Percentiles rank a stretch among this genome's conserved stretches.
phyloP scores from a whole-genome alignment of 306 rosid species.

The Corylus heterophylla region DNA sequence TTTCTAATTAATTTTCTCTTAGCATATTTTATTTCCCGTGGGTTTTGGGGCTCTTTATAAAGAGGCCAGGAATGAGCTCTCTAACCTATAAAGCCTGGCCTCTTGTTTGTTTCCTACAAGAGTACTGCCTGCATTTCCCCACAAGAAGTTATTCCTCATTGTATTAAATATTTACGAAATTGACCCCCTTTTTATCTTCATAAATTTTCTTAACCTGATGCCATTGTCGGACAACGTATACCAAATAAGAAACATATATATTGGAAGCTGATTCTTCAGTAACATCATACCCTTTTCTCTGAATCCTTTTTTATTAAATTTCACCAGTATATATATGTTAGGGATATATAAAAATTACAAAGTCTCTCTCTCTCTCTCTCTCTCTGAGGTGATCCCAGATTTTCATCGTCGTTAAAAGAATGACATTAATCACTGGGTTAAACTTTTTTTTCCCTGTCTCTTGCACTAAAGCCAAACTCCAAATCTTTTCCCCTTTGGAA shows the following conservation, averaged over 20 bases:
- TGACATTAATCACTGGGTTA: neutral
- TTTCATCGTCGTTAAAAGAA: neutral
- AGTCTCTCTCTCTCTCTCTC: neutral
- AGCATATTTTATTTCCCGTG: slow-evolving; percentile 7
- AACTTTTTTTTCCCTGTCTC: neutral
- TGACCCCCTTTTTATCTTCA: slow-evolving; percentile 21
- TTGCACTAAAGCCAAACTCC: neutral
- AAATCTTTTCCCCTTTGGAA: neutral
- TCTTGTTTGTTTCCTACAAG: slow-evolving; percentile 41
- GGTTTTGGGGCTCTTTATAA: slow-evolving; percentile 25
- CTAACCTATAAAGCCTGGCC: slow-evolving; percentile 16
- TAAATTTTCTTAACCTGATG: no score
- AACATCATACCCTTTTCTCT: no score
- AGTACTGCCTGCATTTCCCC: slow-evolving; percentile 27
- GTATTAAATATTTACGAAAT: slow-evolving; percentile 27
- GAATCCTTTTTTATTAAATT: no score
- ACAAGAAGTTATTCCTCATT: slow-evolving; percentile 25
- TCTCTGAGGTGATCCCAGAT: neutral
- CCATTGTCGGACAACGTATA: no score
- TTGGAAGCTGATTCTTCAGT: no score
- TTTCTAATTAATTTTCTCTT: slow-evolving; percentile 11
- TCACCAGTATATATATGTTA: neutral
- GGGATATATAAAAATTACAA: neutral
- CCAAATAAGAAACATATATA: no score
- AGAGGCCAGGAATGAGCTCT: slow-evolving; percentile 18